Evolutionary conservation across 1,139 yeast genomes (phyloP).

Genomic region (Geotrichum europaeum): DNA sequence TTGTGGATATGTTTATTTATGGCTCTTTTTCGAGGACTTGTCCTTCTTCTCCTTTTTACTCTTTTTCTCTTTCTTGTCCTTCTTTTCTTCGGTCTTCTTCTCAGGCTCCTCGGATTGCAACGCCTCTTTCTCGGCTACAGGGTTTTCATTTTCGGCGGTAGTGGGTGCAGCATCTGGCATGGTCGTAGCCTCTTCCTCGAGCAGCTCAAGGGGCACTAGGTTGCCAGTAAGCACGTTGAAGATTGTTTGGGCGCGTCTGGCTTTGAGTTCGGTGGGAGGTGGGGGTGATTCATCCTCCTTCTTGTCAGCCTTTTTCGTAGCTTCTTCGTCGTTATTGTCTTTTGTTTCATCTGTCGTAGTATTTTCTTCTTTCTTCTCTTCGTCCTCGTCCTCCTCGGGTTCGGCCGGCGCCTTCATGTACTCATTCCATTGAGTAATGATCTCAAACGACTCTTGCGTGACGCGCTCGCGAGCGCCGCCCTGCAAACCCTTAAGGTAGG

Average conservation of each 20-base stretch:
- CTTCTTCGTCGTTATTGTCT: constrained; percentile 33
- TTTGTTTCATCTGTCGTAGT: constrained; percentile 31
- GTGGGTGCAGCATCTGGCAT: not conserved
- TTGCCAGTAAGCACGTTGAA: constrained; percentile 27
- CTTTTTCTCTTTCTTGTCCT: constrained; percentile 8
- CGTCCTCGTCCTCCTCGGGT: constrained; percentile 21
- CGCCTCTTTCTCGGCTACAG: constrained; percentile 18
- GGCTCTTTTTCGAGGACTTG: constrained; percentile 3
- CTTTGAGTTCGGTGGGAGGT: constrained; percentile 31
- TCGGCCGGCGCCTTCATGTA: constrained; percentile 34
- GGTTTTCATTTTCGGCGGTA: not conserved
- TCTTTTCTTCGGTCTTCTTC: constrained; percentile 14
- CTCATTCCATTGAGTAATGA: constrained; percentile 54
- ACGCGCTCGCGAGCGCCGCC: constrained; percentile 67
- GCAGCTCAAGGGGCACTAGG: constrained; percentile 25
- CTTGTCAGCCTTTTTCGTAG: constrained; percentile 26
- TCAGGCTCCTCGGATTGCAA: constrained; percentile 12
- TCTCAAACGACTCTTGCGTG: constrained; percentile 45
- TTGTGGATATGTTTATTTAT: constrained; percentile 2
- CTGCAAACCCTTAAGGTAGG: constrained; percentile 62
- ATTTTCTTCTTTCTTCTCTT: constrained; percentile 16
- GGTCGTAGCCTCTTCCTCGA: constrained; percentile 23
- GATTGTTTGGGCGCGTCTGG: constrained; percentile 30
- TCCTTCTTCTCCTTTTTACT: constrained; percentile 2
- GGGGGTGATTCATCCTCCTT: constrained; percentile 1